Conservation (phyloP, 2,329 filamentous ascomycete species). For the Periconia sp. region DNA sequence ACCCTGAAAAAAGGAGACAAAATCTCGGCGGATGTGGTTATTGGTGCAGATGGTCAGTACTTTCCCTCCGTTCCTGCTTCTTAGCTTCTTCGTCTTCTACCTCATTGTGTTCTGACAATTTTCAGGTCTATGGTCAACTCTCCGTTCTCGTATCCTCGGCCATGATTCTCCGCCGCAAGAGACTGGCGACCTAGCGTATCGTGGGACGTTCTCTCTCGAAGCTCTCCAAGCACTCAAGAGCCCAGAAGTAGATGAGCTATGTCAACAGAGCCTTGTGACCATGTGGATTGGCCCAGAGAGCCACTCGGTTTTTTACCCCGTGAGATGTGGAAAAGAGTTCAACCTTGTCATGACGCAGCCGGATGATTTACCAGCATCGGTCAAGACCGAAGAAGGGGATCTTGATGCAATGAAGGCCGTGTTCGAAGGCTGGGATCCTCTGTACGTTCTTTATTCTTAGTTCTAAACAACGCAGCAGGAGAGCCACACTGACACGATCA, state of each 20-base stretch:
- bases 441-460: slow-evolving; percentile 22
- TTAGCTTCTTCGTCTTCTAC: background rate
- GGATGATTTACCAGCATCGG: slow-evolving; percentile 57
- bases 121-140: slow-evolving; percentile 12
- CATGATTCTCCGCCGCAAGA: slow-evolving; percentile 52
- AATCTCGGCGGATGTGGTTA: slow-evolving; percentile 11
- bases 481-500: background rate
- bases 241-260: slow-evolving; percentile 11
- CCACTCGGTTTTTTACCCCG: slow-evolving; percentile 62
- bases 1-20: slow-evolving; percentile 7
- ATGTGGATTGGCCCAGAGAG: slow-evolving; percentile 52
- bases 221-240: slow-evolving; percentile 7
- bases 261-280: slow-evolving; percentile 6
- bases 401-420: slow-evolving; percentile 61
- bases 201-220: slow-evolving; percentile 34
- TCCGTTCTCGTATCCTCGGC: slow-evolving; percentile 33
- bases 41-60: slow-evolving; percentile 14
- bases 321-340: slow-evolving; percentile 59
- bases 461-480: background rate
- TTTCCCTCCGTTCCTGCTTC: background rate
- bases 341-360: slow-evolving; percentile 66
- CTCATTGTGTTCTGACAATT: background rate
- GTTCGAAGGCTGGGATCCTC: slow-evolving; percentile 64
- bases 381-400: slow-evolving; percentile 53
- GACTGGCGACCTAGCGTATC: slow-evolving; percentile 65